These are phyloP conservation scores for Arthrobotrys conoides DNA, from an alignment of 2,329 filamentous ascomycete species.

Conservation along the genomic window DNA sequence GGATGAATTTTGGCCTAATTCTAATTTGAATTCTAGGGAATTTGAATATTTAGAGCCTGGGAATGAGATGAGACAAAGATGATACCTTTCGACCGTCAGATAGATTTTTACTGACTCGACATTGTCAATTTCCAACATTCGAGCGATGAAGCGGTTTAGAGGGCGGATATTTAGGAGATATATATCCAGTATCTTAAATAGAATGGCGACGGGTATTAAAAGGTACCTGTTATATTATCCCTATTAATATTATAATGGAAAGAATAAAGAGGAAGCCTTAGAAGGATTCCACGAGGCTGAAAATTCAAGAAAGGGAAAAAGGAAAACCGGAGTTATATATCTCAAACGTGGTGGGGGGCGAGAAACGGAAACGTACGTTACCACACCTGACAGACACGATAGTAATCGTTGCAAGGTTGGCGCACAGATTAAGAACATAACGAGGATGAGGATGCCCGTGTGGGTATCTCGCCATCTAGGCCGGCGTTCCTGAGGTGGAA, in stretches of 20 bases:
- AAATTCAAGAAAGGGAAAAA: background rate
- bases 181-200: slow-evolving; percentile 29
- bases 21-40: background rate
- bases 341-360: slow-evolving; percentile 26
- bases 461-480: slow-evolving; percentile 6
- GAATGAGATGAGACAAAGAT: slow-evolving; percentile 10
- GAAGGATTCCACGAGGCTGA: slow-evolving; percentile 4
- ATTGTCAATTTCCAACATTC: slow-evolving; percentile 37
- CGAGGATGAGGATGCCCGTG: slow-evolving; percentile 33
- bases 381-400: slow-evolving; percentile 24
- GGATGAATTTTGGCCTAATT: background rate
- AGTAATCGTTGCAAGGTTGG: slow-evolving; percentile 22
- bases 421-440: slow-evolving; percentile 50
- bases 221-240: slow-evolving; percentile 29
- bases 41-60: slow-evolving; percentile 2
- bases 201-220: slow-evolving; percentile 34
- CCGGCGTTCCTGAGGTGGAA: slow-evolving; percentile 1
- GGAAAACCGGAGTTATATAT: slow-evolving; percentile 31
- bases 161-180: slow-evolving; percentile 24
- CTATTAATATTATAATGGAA: background rate
- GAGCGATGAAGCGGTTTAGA: slow-evolving; percentile 29
- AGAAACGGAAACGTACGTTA: slow-evolving; percentile 39
- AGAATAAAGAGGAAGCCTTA: background rate
- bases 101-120: slow-evolving; percentile 31
- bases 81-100: slow-evolving; percentile 42